phyloP scores from a whole-genome alignment of 345 rosid genomes.

The Salix brachista region DNA sequence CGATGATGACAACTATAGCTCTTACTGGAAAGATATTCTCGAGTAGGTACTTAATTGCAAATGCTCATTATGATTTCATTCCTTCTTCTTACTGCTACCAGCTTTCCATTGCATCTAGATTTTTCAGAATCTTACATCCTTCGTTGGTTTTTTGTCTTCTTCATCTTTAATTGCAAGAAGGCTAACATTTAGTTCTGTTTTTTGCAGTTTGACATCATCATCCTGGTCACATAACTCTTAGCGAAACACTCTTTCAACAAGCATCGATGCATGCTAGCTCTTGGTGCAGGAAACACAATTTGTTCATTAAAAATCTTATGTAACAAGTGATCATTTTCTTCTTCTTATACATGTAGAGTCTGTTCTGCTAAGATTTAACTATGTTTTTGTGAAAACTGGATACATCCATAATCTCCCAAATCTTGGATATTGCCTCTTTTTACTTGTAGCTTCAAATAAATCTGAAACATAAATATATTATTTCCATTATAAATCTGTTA shows the following conservation, averaged over 20 bases:
- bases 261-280: neutral
- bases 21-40: slow-evolving; percentile 67
- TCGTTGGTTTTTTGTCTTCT: neutral
- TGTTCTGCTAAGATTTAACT: neutral
- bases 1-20: slow-evolving; percentile 50
- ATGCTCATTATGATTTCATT: neutral
- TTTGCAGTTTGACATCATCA: slow-evolving; percentile 41
- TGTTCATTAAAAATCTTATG: neutral
- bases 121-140: neutral
- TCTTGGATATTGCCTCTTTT: neutral
- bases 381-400: neutral
- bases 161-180: neutral
- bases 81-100: neutral
- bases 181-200: neutral
- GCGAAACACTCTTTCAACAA: neutral
- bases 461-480: neutral
- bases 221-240: slow-evolving; percentile 8
- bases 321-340: neutral
- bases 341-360: neutral
- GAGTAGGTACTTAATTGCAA: slow-evolving; percentile 31
- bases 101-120: neutral
- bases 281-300: neutral
- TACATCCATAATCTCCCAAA: neutral
- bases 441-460: neutral
- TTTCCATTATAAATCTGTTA: neutral